A percentile compares a stretch with the other conserved stretches of the same genome.
These are phyloP conservation scores for Bonia amplexicaulis DNA, from an alignment of 176 grass and related monocot genomes.

Conservation along the genomic window DNA sequence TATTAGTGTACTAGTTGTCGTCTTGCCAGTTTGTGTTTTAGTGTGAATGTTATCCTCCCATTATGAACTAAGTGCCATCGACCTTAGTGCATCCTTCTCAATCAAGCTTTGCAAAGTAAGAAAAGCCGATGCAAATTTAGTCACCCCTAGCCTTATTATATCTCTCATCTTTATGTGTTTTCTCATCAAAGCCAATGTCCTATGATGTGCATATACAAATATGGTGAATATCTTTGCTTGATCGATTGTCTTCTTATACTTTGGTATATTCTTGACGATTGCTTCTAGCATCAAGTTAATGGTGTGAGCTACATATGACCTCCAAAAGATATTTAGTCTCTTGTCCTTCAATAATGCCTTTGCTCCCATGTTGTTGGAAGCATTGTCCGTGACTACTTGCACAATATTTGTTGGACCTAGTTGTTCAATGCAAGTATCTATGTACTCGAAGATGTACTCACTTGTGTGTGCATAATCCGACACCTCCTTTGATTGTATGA, in stretches of 20 bases:
- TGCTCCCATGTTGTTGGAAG: not conserved
- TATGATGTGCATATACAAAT: not conserved
- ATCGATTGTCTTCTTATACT: no score
- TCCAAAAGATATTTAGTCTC: no score
- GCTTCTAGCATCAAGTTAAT: not conserved
- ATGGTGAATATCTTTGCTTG: no score
- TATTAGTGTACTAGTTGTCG: no score
- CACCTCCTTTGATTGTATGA: not conserved
- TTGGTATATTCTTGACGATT: not conserved
- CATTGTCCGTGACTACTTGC: not conserved
- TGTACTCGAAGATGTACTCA: not conserved
- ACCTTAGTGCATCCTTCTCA: no score
- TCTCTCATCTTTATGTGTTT: not conserved
- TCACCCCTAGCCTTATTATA: no score
- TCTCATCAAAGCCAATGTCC: not conserved
- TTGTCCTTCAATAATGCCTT: not conserved
- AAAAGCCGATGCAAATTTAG: no score
- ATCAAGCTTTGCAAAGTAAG: no score
- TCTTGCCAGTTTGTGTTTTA: no score
- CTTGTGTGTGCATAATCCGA: not conserved
- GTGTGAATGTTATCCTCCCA: no score
- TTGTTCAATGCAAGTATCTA: not conserved
- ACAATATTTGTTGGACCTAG: not conserved
- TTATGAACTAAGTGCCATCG: no score
- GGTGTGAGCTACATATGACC: no score